Percentiles rank a stretch among this genome's conserved stretches.
These are phyloP conservation scores for Pharnaceum exiguum DNA, from an alignment of 148 eudicot genomes.

Conservation along the genomic window DNA sequence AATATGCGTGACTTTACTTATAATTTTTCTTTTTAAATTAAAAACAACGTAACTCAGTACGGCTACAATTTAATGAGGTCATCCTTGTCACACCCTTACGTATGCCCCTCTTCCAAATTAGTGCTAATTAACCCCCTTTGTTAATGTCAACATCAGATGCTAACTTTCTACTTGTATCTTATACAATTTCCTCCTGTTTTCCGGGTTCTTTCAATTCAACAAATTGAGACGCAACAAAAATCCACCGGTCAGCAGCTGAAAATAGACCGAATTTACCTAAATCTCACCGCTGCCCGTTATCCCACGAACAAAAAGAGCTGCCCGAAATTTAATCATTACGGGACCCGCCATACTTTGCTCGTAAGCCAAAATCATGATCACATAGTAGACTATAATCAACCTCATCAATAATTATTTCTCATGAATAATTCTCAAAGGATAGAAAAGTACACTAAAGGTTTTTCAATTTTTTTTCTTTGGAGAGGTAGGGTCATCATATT, in stretches of 20 bases:
- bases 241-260: constrained; percentile 17
- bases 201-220: background rate
- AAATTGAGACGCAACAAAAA: constrained; percentile 6
- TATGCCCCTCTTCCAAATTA: background rate
- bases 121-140: background rate
- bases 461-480: no score
- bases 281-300: constrained; percentile 23
- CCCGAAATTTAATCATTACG: constrained; percentile 45
- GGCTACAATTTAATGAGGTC: constrained; percentile 16
- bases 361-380: constrained; percentile 51
- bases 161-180: background rate
- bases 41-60: background rate
- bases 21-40: no score
- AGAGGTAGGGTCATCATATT: background rate
- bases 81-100: constrained; percentile 34
- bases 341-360: constrained; percentile 46
- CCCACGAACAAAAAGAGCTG: constrained; percentile 28
- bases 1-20: no score
- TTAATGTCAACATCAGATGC: constrained; percentile 23
- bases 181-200: no score
- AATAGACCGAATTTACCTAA: background rate
- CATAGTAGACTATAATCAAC: no score
- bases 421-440: no score
- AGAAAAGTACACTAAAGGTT: no score
- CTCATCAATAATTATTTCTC: constrained; percentile 17